A percentile compares a stretch with the other conserved stretches of the same genome.
phyloP scores from a whole-genome alignment of 768 basidiomycete genomes.

The Lepiota subincarnata region DNA sequence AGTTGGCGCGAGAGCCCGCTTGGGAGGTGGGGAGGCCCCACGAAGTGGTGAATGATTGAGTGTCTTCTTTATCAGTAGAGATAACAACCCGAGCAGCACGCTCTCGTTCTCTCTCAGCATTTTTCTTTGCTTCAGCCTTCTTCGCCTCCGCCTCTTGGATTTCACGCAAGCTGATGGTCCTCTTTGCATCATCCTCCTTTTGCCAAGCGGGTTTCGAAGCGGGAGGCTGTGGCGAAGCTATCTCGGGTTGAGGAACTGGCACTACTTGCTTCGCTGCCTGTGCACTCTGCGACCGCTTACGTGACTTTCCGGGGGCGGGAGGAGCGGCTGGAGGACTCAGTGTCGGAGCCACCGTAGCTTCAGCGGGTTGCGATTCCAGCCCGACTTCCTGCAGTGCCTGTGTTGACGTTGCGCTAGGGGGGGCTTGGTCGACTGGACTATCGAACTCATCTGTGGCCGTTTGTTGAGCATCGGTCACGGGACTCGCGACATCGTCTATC shows the following conservation, averaged over 20 bases:
- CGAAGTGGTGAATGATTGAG: conserved; percentile 61
- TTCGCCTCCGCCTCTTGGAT: conserved; percentile 93
- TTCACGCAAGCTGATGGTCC: conserved; percentile 76
- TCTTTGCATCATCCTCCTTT: conserved; percentile 65
- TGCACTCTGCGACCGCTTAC: conserved; percentile 9
- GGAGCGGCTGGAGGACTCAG: conserved; percentile 1
- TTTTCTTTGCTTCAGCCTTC: conserved; percentile 73
- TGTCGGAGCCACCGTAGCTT: conserved; percentile 2
- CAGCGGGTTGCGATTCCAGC: conserved; percentile 2
- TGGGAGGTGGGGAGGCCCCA: conserved; percentile 91
- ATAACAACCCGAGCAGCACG: conserved; percentile 44
- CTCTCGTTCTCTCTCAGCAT: conserved; percentile 69
- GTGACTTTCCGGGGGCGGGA: conserved; percentile 10
- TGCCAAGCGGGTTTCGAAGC: conserved; percentile 58
- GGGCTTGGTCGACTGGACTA: conserved; percentile 15
- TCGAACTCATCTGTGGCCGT: background rate
- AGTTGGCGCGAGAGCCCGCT: conserved; percentile 47
- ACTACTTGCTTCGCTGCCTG: background rate
- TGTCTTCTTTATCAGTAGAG: conserved; percentile 48
- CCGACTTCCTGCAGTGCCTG: conserved; percentile 13
- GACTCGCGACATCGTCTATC: background rate
- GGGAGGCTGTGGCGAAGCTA: conserved; percentile 14
- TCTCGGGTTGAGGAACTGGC: conserved; percentile 11
- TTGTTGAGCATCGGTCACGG: background rate
- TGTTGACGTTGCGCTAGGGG: conserved; percentile 13